Evolutionary conservation across 1,284 basidiomycete species (phyloP).

Genomic region (Boletus sp.): DNA sequence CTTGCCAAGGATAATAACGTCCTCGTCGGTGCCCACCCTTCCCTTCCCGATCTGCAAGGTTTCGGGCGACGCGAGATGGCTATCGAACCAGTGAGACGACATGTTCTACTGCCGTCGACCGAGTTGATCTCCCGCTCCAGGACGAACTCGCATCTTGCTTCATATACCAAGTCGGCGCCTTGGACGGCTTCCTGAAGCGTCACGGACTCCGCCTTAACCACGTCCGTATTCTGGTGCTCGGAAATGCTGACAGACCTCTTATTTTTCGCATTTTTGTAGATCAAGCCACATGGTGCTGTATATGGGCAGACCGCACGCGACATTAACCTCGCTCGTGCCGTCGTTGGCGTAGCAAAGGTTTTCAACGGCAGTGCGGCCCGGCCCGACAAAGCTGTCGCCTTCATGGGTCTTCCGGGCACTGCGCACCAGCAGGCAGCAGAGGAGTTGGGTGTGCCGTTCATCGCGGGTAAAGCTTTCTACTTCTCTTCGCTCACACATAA

Average conservation of each 20-base stretch:
- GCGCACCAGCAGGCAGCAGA: conserved; percentile 51
- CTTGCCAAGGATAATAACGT: conserved; percentile 52
- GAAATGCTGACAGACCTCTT: background rate
- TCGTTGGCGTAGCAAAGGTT: conserved; percentile 46
- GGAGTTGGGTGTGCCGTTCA: conserved; percentile 51
- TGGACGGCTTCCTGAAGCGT: conserved; percentile 50
- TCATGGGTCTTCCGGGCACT: conserved; percentile 59
- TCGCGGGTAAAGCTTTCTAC: conserved; percentile 42
- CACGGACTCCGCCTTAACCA: conserved; percentile 50
- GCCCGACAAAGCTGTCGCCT: conserved; percentile 37
- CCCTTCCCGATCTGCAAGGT: conserved; percentile 59
- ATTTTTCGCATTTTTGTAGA: conserved; percentile 21
- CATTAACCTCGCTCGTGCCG: conserved; percentile 48
- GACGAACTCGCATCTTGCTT: conserved; percentile 56
- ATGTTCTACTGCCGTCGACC: background rate
- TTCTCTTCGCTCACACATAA: too few species aligned
- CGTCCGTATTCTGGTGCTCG: conserved; percentile 28
- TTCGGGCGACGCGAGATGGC: conserved; percentile 62
- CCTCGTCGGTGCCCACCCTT: conserved; percentile 57
- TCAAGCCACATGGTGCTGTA: conserved; percentile 56
- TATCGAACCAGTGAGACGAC: conserved; percentile 45
- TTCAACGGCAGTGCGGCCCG: conserved; percentile 34
- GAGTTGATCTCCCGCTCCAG: conserved; percentile 25
- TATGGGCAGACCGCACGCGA: conserved; percentile 32
- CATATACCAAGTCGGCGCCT: conserved; percentile 59